Evolutionary conservation across 371 early-diverging fungal genomes (phyloP), one percentile per base, ranked within the genome.

Genomic region (Amoeboaphelidium protococcarum): DNA sequence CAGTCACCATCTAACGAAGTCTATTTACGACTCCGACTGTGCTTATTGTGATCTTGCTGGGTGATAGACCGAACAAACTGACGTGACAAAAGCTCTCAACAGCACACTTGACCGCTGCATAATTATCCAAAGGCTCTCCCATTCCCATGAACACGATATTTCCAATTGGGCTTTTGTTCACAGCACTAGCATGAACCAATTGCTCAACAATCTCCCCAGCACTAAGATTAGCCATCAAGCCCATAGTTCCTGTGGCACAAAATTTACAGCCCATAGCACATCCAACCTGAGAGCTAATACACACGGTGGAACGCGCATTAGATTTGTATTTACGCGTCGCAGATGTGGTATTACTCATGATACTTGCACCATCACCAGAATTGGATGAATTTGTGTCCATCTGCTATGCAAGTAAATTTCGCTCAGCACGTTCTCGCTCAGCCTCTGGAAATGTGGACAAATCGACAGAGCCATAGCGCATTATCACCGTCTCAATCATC

Each of bases 81-180:
- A 68, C 62, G n/a, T n/a, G n/a, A n/a, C n/a, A n/a, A n/a, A n/a
- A n/a, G n/a, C n/a, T n/a, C 58, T 84, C 74, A 3, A 81, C 76
- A 58, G 88, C 66, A 13, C 72, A 63, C 16, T 64, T 50, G 41
- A 88, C 64, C 0, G 89, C 82, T 50, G 68, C 37, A 6, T 78
- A 85, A 56, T 83, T 85, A 56, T 82, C 80, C 25, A 86, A 60
- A 0, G 86, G 87, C 52, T 89, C 90, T 25, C 77, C 90, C 67
- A 82, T 82, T 22, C 85, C 87, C 90, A 89, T 85, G 53, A 82
- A 85, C 2, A 86, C 87, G 50, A 85, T 76, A 54, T 82, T 82
- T 21, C 20, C 20, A 20, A 37, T 41, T 19, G 25, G 26, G 16
- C 24, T 44, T 10, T 3, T n/a, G 23, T 47, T 21, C 16, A 62